Base-by-base conservation (phyloP, 805 yeast species). In the Wickerhamiella sergipiensis region DNA sequence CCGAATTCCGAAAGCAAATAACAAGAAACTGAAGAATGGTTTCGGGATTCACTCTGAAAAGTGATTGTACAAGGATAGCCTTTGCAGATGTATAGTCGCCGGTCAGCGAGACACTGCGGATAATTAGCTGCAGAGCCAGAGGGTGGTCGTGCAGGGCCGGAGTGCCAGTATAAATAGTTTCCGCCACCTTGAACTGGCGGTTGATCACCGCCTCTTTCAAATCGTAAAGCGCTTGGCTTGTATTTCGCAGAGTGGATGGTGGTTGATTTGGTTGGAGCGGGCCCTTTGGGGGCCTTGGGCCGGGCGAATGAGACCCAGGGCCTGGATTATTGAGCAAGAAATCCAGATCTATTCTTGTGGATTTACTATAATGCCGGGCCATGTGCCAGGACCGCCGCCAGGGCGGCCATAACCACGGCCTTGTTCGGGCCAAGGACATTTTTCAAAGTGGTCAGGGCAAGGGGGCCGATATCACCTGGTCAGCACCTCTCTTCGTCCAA, bases 71-170 rank as follows among this genome's bases (percentile, higher is more conserved):
- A 13, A 59, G 50, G 8, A 57, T 21, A 8, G 61, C 59, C 39
- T 48, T 51, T 6, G 62, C 61, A 1, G 57, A 43, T 7, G 52
- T 47, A 43, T 56, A 59, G 44, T 59, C 62, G 44, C 45, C 46
- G 49, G 47, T 48, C 43, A 50, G 52, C 33, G 58, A 52, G 48
- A 52, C 53, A 26, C 47, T 36, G 24, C 53, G 50, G 6, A 57
- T 10, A n/a, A 59, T 29, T 1, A 48, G 43, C 12, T 51, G 42
- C 38, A 56, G 17, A 6, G 59, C 60, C 1, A 49, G 44, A 9
- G 52, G 51, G 9, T 53, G 52, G 18, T 31, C 33, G n/a, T 47
- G 50, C 12, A 54, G 50, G 22, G 45, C 21, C 26, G 58, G 57
- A 8, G 38, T 45, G n/a, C 36, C 19, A 15, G n/a, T 43, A 33